Conservation (phyloP, 768 basidiomycete species). For the Hygrophoropsis aurantiaca region DNA sequence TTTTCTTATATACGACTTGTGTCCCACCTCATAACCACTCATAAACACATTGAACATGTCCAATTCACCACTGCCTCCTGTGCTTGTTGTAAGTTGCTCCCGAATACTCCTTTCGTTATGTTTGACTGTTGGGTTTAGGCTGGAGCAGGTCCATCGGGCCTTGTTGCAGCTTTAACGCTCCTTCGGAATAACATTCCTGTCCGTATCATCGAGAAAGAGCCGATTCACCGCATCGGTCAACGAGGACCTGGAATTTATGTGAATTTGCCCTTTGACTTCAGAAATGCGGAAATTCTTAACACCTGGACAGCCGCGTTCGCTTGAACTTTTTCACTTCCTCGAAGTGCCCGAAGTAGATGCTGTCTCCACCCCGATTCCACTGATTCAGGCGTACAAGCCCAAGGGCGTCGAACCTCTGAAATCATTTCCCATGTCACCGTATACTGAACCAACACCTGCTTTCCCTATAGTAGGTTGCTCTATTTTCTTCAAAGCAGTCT, state of each 20-base stretch:
- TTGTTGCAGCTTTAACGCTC: slow-evolving; percentile 31
- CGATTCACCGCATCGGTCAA: slow-evolving; percentile 33
- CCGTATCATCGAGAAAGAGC: slow-evolving; percentile 50
- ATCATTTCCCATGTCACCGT: slow-evolving; percentile 1
- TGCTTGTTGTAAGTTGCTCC: slow-evolving; percentile 18
- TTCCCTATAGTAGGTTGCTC: slow-evolving; percentile 23
- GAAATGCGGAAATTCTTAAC: neutral
- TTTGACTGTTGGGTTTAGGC: slow-evolving; percentile 8
- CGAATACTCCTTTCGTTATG: neutral
- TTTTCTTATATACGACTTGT: no score
- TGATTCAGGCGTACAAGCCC: slow-evolving; percentile 35
- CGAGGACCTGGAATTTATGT: slow-evolving; percentile 42
- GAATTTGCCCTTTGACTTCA: neutral
- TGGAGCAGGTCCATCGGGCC: slow-evolving; percentile 30
- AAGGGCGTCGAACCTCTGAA: slow-evolving; percentile 16
- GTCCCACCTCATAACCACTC: no score
- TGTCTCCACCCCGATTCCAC: slow-evolving; percentile 22
- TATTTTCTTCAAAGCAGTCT: neutral
- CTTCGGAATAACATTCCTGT: slow-evolving; percentile 46
- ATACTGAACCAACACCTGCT: slow-evolving; percentile 21
- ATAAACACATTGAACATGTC: slow-evolving; percentile 8
- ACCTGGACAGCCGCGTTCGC: slow-evolving; percentile 37
- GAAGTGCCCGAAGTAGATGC: slow-evolving; percentile 38
- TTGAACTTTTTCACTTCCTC: slow-evolving; percentile 44
- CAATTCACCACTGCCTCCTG: slow-evolving; percentile 9